A percentile compares a stretch with the other conserved stretches of the same genome.
These are phyloP conservation scores for Pyrenochaeta sp. DNA, from an alignment of 2,329 filamentous ascomycete genomes.

Conservation along the genomic window DNA sequence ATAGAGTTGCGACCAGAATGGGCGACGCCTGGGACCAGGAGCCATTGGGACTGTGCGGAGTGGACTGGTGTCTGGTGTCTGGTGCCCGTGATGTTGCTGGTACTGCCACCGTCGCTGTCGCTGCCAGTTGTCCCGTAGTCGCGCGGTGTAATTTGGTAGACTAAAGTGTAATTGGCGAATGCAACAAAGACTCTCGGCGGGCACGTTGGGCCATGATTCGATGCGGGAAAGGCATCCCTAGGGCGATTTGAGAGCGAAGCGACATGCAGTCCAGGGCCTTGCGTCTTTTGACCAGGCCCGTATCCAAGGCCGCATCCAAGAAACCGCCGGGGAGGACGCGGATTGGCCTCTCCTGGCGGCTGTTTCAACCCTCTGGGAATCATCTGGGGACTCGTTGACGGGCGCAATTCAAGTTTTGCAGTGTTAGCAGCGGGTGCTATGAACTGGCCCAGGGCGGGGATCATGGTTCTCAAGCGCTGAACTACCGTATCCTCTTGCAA, in stretches of 20 bases:
- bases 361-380: no score
- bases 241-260: conserved; percentile 18
- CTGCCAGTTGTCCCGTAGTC: no score
- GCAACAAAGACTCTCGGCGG: no score
- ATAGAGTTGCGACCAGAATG: conserved; percentile 8
- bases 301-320: no score
- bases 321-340: conserved; percentile 16
- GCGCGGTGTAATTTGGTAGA: no score
- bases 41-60: no score
- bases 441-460: conserved; percentile 18
- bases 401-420: conserved; percentile 27
- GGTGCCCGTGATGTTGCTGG: no score
- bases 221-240: conserved; percentile 11
- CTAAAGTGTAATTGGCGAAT: no score
- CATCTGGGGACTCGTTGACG: conserved; percentile 3
- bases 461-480: conserved; percentile 1
- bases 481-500: not conserved
- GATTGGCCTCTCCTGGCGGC: conserved; percentile 22
- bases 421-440: conserved; percentile 28
- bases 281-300: no score
- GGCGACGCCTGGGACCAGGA: no score
- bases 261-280: conserved; percentile 12
- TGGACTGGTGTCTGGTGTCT: no score
- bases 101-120: no score
- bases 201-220: conserved; percentile 29